Evolutionary conservation across 208 protist genomes (phyloP).

Genomic region (Acanthamoeba healyi): DNA sequence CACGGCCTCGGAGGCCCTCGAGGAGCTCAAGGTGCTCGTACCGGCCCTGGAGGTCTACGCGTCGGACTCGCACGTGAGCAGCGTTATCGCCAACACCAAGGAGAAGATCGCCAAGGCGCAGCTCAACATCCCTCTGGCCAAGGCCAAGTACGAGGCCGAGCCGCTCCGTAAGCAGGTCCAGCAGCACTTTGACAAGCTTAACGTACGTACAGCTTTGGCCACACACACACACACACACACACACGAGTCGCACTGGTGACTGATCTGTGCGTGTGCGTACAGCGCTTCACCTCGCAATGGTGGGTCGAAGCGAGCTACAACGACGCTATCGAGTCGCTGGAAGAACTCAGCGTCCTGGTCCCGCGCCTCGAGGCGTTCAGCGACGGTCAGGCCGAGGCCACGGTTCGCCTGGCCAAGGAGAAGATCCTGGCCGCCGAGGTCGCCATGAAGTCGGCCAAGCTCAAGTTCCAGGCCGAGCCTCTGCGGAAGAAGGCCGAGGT

Average conservation of each 20-base stretch:
- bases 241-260: background rate
- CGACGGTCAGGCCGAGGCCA: slow-evolving; percentile 66
- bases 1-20: slow-evolving; percentile 20
- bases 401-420: slow-evolving; percentile 64
- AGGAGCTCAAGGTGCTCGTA: slow-evolving; percentile 14
- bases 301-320: slow-evolving; percentile 61
- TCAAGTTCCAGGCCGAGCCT: slow-evolving; percentile 71
- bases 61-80: slow-evolving; percentile 53
- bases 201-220: slow-evolving; percentile 46
- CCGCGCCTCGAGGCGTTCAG: slow-evolving; percentile 64
- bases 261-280: background rate
- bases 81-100: slow-evolving; percentile 14
- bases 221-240: background rate
- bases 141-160: slow-evolving; percentile 72
- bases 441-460: slow-evolving; percentile 55
- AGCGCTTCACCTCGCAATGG: slow-evolving; percentile 57
- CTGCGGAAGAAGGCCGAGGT: slow-evolving; percentile 70
- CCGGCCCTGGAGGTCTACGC: slow-evolving; percentile 59
- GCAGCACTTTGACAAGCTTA: slow-evolving; percentile 75
- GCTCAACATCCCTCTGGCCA: slow-evolving; percentile 57
- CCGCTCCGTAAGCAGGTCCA: slow-evolving; percentile 58
- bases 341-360: slow-evolving; percentile 21
- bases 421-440: slow-evolving; percentile 62
- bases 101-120: slow-evolving; percentile 63
- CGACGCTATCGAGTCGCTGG: background rate